phyloP scores from a whole-genome alignment of 306 rosid species.

The Cucumis melo region DNA sequence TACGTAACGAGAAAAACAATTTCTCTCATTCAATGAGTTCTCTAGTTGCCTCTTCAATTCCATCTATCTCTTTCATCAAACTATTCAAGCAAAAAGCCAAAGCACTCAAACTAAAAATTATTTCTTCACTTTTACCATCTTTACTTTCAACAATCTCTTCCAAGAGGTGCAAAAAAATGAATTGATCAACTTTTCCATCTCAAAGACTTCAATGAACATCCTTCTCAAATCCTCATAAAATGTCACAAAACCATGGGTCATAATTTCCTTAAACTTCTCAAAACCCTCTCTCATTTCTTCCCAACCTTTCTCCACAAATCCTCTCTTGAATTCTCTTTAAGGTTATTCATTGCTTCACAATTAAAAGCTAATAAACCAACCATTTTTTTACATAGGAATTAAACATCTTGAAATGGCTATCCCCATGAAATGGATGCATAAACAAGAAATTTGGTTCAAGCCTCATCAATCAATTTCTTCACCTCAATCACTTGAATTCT shows the following conservation, averaged over 20 bases:
- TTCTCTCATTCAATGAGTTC: slow-evolving; percentile 1
- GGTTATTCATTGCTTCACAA: slow-evolving; percentile 18
- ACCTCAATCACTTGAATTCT: slow-evolving; percentile 23
- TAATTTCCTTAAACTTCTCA: slow-evolving; percentile 27
- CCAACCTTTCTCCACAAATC: slow-evolving; percentile 17
- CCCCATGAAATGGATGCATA: slow-evolving; percentile 27
- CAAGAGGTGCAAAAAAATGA: slow-evolving; percentile 23
- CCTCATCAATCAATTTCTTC: slow-evolving; percentile 30
- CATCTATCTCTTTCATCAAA: background rate
- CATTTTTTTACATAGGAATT: slow-evolving; percentile 28
- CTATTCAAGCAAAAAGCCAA: slow-evolving; percentile 24
- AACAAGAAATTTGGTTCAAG: slow-evolving; percentile 72
- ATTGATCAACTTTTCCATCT: slow-evolving; percentile 19
- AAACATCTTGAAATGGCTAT: slow-evolving; percentile 27
- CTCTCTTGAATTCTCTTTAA: slow-evolving; percentile 16
- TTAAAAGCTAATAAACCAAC: slow-evolving; percentile 30
- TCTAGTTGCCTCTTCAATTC: background rate
- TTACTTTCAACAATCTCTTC: slow-evolving; percentile 18
- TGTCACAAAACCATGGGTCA: slow-evolving; percentile 19
- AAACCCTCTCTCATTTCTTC: slow-evolving; percentile 21
- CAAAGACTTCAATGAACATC: slow-evolving; percentile 18
- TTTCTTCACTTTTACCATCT: slow-evolving; percentile 29
- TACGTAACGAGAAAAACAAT: background rate
- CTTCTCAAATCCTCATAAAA: slow-evolving; percentile 14
- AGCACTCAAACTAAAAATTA: slow-evolving; percentile 25